Evolutionary conservation across 371 early-diverging fungal species (phyloP), one percentile per base, ranked within the genome.

Genomic region (Mucor sp.): DNA sequence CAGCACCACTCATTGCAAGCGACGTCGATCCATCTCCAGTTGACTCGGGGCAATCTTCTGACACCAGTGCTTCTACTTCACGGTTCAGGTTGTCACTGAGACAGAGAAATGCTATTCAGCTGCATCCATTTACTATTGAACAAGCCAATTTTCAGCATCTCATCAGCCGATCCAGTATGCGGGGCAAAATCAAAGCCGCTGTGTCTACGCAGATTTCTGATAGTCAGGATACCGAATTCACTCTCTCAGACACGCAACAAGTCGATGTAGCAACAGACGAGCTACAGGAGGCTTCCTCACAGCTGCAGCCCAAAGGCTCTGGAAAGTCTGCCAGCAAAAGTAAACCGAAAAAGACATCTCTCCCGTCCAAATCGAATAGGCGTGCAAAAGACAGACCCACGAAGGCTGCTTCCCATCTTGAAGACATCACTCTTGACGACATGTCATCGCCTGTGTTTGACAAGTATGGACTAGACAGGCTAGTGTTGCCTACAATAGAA

Each of bases 91-190:
- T 59, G 6, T 60, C 60, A 1, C 47, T 65, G n/a, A 27, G 65
- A 58, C 58, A 65, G 21, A 33, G 65, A 59, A 65, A 65, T 21
- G 59, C 43, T 2, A 65, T 65, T 25, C 65, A 65, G n/a, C 27
- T 65, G 7, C 58, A 48, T 17, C 65, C 65, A 17, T 65, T 58
- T 25, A 58, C 65, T 3, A n/a, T 58, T 1, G 65, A 65, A n/a
- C 30, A 65, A 57, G 57, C n/a, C 8, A 19, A 58, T 28, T 30
- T 30, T 35, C 12, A 59, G 48, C 23, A 65, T 8, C 23, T 55
- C 41, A 35, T 59, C 21, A 30, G 58, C 2, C 28, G 30, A 15
- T 53, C 27, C 14, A 25, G 23, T 4, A 1, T 25, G 14, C 25
- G 14, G 11, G 53, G 23, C 4, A 27, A 25, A 25, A 27, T 25